Conservation (phyloP, 495 filamentous ascomycete species). For the Podospora didyma region DNA sequence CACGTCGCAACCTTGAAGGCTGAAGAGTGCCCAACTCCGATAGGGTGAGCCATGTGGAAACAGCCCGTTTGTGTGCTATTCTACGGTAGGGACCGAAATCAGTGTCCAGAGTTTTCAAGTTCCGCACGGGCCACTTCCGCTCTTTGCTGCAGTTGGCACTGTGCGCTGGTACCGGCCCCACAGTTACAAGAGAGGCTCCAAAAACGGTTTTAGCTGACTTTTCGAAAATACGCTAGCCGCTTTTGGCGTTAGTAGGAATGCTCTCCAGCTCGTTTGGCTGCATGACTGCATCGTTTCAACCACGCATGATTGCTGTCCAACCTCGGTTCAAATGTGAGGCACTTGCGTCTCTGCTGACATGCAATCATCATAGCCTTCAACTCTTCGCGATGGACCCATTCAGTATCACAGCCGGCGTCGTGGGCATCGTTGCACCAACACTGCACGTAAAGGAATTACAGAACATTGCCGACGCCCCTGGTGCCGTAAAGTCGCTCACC, state of each 20-base stretch:
- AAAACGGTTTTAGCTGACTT: too few relatives aligned
- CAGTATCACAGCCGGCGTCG: constrained; percentile 31
- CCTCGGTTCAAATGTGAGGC: not conserved
- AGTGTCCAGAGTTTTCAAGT: too few relatives aligned
- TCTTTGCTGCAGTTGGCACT: too few relatives aligned
- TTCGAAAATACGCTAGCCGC: too few relatives aligned
- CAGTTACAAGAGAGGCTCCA: too few relatives aligned
- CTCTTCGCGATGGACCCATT: constrained; percentile 31
- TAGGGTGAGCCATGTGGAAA: too few relatives aligned
- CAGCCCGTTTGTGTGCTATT: too few relatives aligned
- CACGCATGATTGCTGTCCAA: not conserved
- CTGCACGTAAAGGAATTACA: constrained; percentile 36
- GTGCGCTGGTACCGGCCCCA: too few relatives aligned
- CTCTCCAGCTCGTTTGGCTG: not conserved
- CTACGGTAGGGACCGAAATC: too few relatives aligned
- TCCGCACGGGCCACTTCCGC: too few relatives aligned
- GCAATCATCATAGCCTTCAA: not conserved
- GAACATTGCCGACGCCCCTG: constrained; percentile 36
- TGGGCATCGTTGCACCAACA: constrained; percentile 34
- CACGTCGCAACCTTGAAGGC: too few relatives aligned
- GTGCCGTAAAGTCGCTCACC: constrained; percentile 27
- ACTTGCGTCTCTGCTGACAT: not conserved
- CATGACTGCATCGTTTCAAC: not conserved
- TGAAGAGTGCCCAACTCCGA: too few relatives aligned
- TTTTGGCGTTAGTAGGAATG: constrained; percentile 16